Base-by-base conservation (phyloP, 192 early-diverging fungal genomes). In the Dissophora globulifera region DNA sequence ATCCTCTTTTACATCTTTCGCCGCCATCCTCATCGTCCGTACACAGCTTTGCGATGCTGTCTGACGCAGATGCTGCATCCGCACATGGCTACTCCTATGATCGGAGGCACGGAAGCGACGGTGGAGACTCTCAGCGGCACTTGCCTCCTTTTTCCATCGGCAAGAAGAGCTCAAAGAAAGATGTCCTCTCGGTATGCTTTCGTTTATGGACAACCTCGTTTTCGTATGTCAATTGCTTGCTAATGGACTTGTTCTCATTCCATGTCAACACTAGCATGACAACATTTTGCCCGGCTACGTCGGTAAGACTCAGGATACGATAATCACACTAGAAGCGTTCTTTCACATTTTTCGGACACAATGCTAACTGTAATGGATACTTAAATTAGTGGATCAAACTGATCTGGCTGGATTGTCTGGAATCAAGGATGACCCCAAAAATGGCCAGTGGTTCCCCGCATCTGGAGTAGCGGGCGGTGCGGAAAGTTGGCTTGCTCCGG, bases 401-500 rank as follows among this genome's bases (percentile, higher is more conserved):
- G 72, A 76, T 38, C n/a, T 76, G 13, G 16, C 50, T 0, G 72
- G 64, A 33, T 35, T 66, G 26, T 13, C 62, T 19, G 43, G 50
- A 17, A 42, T 75, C 41, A 76, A 76, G 13, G 51, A 67, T 3
- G 32, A 54, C 32, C 50, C 57, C 32, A 66, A 46, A 23, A 58
- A 62, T 31, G 45, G 33, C 25, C 50, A 48, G 23, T 62, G 62
- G 62, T 41, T 67, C 12, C 72, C 53, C 4, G 50, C 35, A 10
- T 61, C 51, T 13, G n/a, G 49, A 7, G 33, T 49, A 50, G 70
- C 48, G 26, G 50, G 40, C 13, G 64, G 45, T 12, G 47, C 57
- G 13, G 63, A 76, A 27, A 20, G 49, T 29, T 76, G 72, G 72
- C 58, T 61, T 38, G 63, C 72, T 0, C 72, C 72, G 7, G 72